These are phyloP conservation scores for Apiospora rasikravindrae DNA, from an alignment of 2,329 filamentous ascomycete species.

Conservation along the genomic window DNA sequence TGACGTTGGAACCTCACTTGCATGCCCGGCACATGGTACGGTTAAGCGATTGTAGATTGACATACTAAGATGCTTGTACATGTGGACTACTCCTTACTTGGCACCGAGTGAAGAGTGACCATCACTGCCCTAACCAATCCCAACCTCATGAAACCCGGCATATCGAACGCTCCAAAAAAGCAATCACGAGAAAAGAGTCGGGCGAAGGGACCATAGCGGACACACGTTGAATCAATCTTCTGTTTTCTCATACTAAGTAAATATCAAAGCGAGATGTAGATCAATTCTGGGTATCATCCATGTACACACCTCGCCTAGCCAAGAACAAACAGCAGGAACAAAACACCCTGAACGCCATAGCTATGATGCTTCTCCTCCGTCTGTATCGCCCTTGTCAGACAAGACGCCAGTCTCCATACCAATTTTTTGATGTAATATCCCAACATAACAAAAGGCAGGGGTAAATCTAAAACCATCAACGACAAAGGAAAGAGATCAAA, in stretches of 20 bases:
- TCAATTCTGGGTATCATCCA: slow-evolving; percentile 9
- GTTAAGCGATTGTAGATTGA: neutral
- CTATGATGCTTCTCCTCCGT: neutral
- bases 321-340: neutral
- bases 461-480: neutral
- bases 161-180: too few species aligned
- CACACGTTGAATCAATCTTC: neutral
- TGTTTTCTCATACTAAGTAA: neutral
- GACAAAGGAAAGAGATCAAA: neutral
- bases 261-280: neutral
- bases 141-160: too few species aligned
- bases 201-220: neutral
- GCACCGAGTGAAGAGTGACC: neutral
- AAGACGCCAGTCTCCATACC: neutral
- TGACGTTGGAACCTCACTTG: neutral
- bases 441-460: too few species aligned
- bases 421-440: neutral
- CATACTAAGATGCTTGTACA: neutral
- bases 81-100: neutral
- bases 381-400: neutral
- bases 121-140: too few species aligned
- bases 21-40: neutral
- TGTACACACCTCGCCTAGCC: neutral
- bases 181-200: neutral
- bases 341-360: neutral